These are phyloP conservation scores for Telopea speciosissima DNA, from an alignment of 177 flowering plant species.

Conservation along the genomic window DNA sequence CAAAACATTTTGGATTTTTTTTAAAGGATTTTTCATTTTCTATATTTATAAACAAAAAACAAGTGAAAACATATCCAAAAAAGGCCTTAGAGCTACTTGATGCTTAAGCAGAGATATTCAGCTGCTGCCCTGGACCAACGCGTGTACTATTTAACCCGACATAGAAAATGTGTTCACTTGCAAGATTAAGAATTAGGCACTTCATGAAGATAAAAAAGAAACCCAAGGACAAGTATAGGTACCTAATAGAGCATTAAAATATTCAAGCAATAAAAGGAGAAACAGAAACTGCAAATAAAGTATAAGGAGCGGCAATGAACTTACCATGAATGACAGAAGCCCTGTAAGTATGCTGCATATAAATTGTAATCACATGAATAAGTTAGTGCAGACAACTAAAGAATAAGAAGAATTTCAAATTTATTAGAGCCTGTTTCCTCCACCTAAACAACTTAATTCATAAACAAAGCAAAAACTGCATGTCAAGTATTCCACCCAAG, in stretches of 20 bases:
- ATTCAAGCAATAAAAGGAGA: neutral
- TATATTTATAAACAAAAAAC: too few species aligned
- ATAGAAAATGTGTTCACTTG: neutral
- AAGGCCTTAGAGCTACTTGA: too few species aligned
- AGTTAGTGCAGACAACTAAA: constrained; percentile 12
- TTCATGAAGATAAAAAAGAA: neutral
- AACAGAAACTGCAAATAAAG: neutral
- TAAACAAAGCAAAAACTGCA: neutral
- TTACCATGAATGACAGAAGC: constrained; percentile 95
- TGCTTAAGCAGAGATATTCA: too few species aligned
- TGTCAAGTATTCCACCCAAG: neutral
- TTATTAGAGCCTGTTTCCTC: neutral
- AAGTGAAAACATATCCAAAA: too few species aligned
- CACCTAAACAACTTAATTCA: neutral
- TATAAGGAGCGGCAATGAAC: constrained; percentile 18
- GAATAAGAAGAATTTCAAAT: neutral
- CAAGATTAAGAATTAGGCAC: neutral
- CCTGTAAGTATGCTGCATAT: constrained; percentile 95
- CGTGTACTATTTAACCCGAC: neutral
- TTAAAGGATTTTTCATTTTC: too few species aligned
- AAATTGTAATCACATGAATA: constrained; percentile 19
- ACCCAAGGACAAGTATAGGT: neutral
- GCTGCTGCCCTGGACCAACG: too few species aligned
- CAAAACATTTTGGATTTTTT: too few species aligned
- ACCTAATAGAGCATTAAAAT: neutral